These are phyloP conservation scores for Blastobotrys arbuscula DNA, from an alignment of 1,139 yeast species.

Conservation along the genomic window DNA sequence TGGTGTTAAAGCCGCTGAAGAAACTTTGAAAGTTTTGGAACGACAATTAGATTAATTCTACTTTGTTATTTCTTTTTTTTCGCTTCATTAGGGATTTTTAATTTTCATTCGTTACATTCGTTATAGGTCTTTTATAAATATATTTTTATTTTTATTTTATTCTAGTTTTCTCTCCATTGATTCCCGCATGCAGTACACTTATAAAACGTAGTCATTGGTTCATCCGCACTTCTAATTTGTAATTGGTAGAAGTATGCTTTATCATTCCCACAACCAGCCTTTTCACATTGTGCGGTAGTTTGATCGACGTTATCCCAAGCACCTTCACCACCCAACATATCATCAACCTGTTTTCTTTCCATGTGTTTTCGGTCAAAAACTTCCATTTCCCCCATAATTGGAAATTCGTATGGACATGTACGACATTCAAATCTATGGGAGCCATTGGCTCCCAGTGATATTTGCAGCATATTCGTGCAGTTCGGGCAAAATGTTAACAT, in stretches of 20 bases:
- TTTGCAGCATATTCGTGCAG: slow-evolving; percentile 75
- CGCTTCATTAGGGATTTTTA: neutral
- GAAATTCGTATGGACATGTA: slow-evolving; percentile 92
- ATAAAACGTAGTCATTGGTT: slow-evolving; percentile 93
- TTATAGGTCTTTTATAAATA: neutral
- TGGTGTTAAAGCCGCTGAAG: slow-evolving; percentile 71
- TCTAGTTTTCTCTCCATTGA: slow-evolving; percentile 93
- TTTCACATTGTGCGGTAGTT: slow-evolving; percentile 71
- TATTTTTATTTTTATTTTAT: neutral
- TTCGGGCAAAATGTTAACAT: slow-evolving; percentile 94
- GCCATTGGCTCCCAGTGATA: slow-evolving; percentile 21
- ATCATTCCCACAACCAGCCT: slow-evolving; percentile 76
- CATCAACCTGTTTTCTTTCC: slow-evolving; percentile 88
- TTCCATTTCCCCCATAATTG: slow-evolving; percentile 66
- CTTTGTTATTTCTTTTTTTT: neutral
- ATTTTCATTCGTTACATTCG: neutral
- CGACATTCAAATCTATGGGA: slow-evolving; percentile 64
- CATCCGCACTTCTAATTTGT: slow-evolving; percentile 89
- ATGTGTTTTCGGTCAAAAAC: slow-evolving; percentile 79
- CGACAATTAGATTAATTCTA: neutral
- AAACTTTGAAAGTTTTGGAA: slow-evolving; percentile 12
- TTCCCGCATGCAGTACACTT: slow-evolving; percentile 87
- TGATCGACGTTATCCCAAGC: slow-evolving; percentile 98
- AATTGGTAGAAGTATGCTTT: slow-evolving; percentile 96
- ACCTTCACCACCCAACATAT: slow-evolving; percentile 93